Conservation (phyloP, 306 rosid species). For the Alnus rubra region DNA sequence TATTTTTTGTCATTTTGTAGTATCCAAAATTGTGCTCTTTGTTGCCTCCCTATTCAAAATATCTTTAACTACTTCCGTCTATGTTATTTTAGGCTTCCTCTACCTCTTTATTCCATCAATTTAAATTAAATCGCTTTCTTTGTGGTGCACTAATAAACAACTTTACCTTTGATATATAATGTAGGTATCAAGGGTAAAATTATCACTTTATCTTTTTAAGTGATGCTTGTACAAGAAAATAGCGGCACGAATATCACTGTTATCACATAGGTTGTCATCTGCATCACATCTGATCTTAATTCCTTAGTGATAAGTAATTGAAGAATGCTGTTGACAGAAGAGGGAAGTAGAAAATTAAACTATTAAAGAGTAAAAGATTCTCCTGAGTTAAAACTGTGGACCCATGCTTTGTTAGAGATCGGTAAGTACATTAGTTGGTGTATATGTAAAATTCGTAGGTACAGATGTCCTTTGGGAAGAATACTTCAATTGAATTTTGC, state of each 20-base stretch:
- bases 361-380: background rate
- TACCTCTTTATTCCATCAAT: too few species aligned
- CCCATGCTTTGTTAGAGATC: background rate
- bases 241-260: background rate
- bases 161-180: too few species aligned
- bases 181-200: too few species aligned
- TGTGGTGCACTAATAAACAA: too few species aligned
- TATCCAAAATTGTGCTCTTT: background rate
- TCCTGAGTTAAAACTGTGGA: background rate
- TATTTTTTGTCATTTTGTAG: too few species aligned
- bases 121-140: too few species aligned
- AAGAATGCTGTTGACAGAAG: background rate
- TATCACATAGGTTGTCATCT: too few species aligned
- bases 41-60: background rate
- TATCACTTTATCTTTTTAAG: too few species aligned
- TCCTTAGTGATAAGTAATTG: background rate
- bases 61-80: background rate
- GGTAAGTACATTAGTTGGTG: background rate
- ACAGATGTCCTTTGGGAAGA: background rate
- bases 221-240: too few species aligned
- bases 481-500: slow-evolving; percentile 8
- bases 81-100: background rate
- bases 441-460: background rate
- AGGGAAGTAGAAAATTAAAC: too few species aligned
- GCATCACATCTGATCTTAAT: background rate